These are phyloP conservation scores for Santalum album DNA, from an alignment of 164 flowering plant genomes.

Conservation along the genomic window DNA sequence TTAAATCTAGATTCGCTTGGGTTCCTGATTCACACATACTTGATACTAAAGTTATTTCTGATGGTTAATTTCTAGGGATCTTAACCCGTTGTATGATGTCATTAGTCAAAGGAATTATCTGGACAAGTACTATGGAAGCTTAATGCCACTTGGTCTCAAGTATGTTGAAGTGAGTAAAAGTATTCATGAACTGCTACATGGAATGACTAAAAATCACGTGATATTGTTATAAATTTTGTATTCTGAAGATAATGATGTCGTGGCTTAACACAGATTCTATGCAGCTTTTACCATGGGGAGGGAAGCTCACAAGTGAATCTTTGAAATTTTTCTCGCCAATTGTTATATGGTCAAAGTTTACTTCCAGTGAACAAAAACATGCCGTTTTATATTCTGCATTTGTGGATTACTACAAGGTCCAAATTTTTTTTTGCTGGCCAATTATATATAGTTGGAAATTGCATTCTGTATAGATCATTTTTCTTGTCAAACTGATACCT, in stretches of 20 bases:
- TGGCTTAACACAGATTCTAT: constrained; percentile 44
- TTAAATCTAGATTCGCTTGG: too few species aligned
- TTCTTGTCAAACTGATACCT: too few species aligned
- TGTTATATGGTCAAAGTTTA: constrained; percentile 83
- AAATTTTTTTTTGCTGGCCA: background rate
- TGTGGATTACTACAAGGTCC: constrained; percentile 79
- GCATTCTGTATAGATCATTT: too few species aligned
- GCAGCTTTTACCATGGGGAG: constrained; percentile 99
- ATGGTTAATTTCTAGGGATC: constrained; percentile 56
- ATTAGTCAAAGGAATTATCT: constrained; percentile 45
- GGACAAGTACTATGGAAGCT: constrained; percentile 63
- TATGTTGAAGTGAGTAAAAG: constrained; percentile 54
- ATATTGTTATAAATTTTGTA: background rate
- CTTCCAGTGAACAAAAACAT: constrained; percentile 45
- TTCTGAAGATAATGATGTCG: constrained; percentile 13
- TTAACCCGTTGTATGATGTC: constrained; percentile 82
- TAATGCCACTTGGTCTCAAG: constrained; percentile 63
- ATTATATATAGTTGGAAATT: too few species aligned
- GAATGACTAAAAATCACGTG: background rate
- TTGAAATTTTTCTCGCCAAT: constrained; percentile 87
- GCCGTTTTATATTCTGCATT: constrained; percentile 64
- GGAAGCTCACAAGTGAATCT: constrained; percentile 83
- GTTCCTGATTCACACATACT: too few species aligned
- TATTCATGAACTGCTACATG: background rate
- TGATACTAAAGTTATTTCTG: background rate